Base-by-base conservation (phyloP, 345 rosid genomes). In the Hibiscus trionum region DNA sequence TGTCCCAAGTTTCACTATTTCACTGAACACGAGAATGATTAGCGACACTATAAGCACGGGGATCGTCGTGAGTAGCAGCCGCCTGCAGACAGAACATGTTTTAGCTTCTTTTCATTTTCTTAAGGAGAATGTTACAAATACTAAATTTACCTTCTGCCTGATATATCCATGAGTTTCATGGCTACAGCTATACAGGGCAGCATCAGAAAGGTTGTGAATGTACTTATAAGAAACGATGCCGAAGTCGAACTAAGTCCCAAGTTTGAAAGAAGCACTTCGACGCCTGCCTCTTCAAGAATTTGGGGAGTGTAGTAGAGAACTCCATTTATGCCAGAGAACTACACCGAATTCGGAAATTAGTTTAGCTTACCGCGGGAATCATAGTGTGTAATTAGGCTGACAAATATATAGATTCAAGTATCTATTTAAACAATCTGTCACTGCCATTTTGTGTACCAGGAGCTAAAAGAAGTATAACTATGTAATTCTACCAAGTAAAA, bases 221-320 rank as follows among this genome's bases (percentile, higher is more conserved):
- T 90, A 52, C 98, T 94, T 72, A 94, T 91, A 56, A 94, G 96
- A 86, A 94, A 88, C 0, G 98, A 94, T 0, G 97, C 96, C 5
- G 98, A 94, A 35, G 72, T 79, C 3, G 97, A 71, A 73, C 96
- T 65, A 44, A 94, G 72, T 97, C 37, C 37, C 76, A 90, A 29
- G 78, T 82, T 73, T 17, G 91, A 75, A 46, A 46, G 50, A 62
- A 94, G 91, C 78, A 91, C 91, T 77, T 85, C 95, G 5, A 91
- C 97, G 0, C 98, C 98, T 26, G 98, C 55, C 16, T 49, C 55
- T 49, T 49, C 37, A 33, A 33, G 37, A 77, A 94, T 94, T 86
- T 94, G 98, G 75, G 96, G 98, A 56, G 97, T 94, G 84, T 94
- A 94, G 83, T 91, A 94, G n/a, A 94, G 91, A 74, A 94, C 96